Base-by-base conservation (phyloP, 208 protist genomes). In the Strigomonas culicis region DNA sequence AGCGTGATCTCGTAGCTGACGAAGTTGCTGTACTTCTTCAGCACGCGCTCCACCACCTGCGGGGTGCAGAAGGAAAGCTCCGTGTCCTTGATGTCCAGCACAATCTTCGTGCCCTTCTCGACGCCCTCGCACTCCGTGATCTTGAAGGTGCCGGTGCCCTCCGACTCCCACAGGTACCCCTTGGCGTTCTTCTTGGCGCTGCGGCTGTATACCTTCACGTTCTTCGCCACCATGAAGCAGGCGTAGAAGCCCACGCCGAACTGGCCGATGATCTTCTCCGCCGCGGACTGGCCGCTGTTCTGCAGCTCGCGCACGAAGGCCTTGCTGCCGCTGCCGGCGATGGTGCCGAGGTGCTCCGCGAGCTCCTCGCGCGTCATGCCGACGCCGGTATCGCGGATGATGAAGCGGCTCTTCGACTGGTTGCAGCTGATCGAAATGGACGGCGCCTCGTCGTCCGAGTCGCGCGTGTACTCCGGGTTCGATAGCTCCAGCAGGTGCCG, bases 211-310 rank as follows among this genome's bases (percentile, higher is more conserved):
- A 99, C 94, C 41, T 81, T 92, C 17, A 99, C 94, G 25, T 82
- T 76, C 55, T 98, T 92, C n/a, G 96, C 88, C 21, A 99, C 97
- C 95, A 99, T 99, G 74, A 99, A 99, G 56, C 80, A 85, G 0
- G 90, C 86, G 72, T 99, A 99, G 78, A 99, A 99, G 63, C 98
- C 97, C 39, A 99, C 97, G 74, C 98, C 98, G 75, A 99, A 99
- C 86, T 98, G 97, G 63, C 97, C 92, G 66, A 97, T 97, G 56
- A 97, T 97, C 70, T 88, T 93, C 66, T 95, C 89, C 34, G 88
- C 91, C 1, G 84, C 82, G 3, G 75, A 79, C 65, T 86, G 73
- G 7, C 77, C 77, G 44, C 74, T 82, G 65, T 61, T 88, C 77
- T 95, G 87, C 46, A 97, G 74, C 66, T 93, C 77, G 13, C 73